These are phyloP conservation scores for Pistacia atlantica DNA, from an alignment of 345 rosid genomes.

Conservation along the genomic window DNA sequence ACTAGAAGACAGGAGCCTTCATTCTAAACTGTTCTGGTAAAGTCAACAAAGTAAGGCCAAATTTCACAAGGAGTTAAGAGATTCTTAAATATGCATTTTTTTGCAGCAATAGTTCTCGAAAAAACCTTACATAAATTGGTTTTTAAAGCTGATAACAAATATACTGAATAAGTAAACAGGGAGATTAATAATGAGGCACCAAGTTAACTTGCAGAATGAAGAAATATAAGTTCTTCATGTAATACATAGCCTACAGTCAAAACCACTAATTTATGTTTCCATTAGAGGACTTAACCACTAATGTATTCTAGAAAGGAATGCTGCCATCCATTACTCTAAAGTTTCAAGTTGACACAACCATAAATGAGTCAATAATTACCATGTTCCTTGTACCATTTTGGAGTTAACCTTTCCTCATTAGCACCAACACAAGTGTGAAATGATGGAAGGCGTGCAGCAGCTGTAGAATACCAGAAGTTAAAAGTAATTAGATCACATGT, in stretches of 20 bases:
- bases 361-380: conserved; percentile 45
- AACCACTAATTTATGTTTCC: neutral
- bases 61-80: neutral
- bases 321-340: neutral
- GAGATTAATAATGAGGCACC: neutral
- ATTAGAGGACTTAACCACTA: neutral
- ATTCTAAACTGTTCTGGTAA: neutral
- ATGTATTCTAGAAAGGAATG: neutral
- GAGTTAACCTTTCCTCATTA: conserved; percentile 84
- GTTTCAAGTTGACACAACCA: neutral
- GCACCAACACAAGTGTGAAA: conserved; percentile 98
- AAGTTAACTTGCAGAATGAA: neutral
- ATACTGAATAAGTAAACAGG: neutral
- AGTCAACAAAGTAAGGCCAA: neutral
- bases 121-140: neutral
- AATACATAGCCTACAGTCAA: neutral
- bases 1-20: neutral
- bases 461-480: conserved; percentile 44
- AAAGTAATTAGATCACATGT: conserved; percentile 4
- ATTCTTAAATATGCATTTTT: neutral
- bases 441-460: conserved; percentile 90
- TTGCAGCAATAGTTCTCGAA: neutral
- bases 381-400: conserved; percentile 89
- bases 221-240: neutral
- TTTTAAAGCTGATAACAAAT: too few relatives aligned